Percentiles rank a stretch among this genome's conserved stretches.
Evolutionary conservation across 805 yeast genomes (phyloP).

Genomic region (Zygotorulaspora sp.): DNA sequence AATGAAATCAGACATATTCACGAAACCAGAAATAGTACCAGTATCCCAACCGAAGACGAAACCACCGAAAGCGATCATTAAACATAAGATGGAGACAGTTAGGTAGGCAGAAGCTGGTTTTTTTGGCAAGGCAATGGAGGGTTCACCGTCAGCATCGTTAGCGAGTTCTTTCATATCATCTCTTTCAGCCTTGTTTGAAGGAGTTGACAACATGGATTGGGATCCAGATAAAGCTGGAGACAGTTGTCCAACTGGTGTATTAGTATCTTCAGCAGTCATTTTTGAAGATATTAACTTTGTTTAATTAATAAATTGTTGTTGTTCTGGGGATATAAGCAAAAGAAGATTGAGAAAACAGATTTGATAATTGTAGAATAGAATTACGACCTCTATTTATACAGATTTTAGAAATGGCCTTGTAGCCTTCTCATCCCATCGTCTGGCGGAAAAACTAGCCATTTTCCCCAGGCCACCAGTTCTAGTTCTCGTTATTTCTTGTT

Average conservation of each 20-base stretch:
- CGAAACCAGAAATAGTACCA: slow-evolving; percentile 72
- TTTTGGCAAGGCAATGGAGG: slow-evolving; percentile 23
- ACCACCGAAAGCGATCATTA: slow-evolving; percentile 32
- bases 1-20: slow-evolving; percentile 51
- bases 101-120: slow-evolving; percentile 31
- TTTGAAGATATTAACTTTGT: too few species aligned
- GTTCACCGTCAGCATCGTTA: slow-evolving; percentile 8
- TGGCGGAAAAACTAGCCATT: background rate
- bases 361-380: too few species aligned
- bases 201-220: slow-evolving; percentile 26
- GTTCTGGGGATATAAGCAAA: too few species aligned
- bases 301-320: too few species aligned
- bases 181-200: slow-evolving; percentile 32
- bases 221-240: slow-evolving; percentile 19
- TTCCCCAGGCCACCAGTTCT: background rate
- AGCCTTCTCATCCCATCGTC: too few species aligned
- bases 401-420: too few species aligned
- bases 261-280: slow-evolving; percentile 12
- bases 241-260: slow-evolving; percentile 14
- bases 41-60: slow-evolving; percentile 77
- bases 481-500: background rate
- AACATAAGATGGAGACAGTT: slow-evolving; percentile 37
- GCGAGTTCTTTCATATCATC: slow-evolving; percentile 23
- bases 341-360: too few species aligned
- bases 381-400: slow-evolving; percentile 10